Evolutionary conservation across 176 grass and related monocot genomes (phyloP), one percentile per base, ranked within the genome.

Genomic region (Phragmites australis): DNA sequence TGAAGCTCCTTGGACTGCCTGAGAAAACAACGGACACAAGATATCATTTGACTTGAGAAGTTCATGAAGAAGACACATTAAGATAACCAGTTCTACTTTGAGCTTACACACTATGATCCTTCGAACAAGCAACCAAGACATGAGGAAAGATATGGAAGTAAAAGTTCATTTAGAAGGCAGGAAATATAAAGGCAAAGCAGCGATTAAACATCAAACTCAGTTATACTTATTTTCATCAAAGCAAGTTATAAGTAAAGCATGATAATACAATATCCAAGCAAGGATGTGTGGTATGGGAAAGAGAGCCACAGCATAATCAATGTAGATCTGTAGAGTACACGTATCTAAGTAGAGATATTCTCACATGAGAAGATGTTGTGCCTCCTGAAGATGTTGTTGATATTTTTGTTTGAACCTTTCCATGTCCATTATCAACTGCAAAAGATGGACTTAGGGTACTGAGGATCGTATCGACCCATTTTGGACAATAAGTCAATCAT

Each of bases 341-440:
- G 70, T 31, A 82, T 77, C 27, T 40, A 64, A 65, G 77, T 73
- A 72, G 15, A 74, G 69, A 49, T 67, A 46, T 75, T 65, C 91
- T 90, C 82, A 93, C 91, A 79, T 52, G 59, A 88, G 61, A 89
- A 85, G 84, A 68, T 90, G 68, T 15, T 88, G 84, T 70, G 91
- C 81, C 66, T 93, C 54, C 72, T 87, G 85, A 85, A 93, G 85
- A 75, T 90, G 19, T 66, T 83, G 81, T 25, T 76, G 88, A 48
- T 88, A 90, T 47, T 65, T 65, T 76, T 93, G 91, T 82, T 93
- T 93, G 71, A 86, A 90, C 62, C 80, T 90, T 85, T 93, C 91
- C 91, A 93, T 93, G 57, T 93, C 91, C 82, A 86, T 68, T 80
- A 93, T 93, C 78, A 93, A 81, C 91, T 93, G 91, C 82, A 88